Evolutionary conservation across 2,329 filamentous ascomycete genomes (phyloP).

Genomic region (Dactylonectria estremocensis): DNA sequence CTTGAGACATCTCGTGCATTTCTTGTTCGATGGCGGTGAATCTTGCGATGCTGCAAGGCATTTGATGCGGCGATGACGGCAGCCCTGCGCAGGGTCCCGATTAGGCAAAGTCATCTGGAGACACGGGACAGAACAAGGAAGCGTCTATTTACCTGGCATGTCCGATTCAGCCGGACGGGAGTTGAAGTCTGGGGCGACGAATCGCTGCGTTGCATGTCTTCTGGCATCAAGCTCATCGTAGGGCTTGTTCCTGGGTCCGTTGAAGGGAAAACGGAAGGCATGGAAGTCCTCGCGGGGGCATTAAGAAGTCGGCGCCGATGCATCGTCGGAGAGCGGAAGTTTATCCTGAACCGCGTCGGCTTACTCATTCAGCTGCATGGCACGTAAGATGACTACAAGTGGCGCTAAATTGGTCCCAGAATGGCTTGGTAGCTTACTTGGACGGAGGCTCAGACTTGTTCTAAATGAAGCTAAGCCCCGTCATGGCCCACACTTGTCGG

Average conservation of each 20-base stretch:
- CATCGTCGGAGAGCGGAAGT: not conserved
- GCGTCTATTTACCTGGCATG: not conserved
- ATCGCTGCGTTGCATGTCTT: not conserved
- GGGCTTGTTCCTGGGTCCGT: not conserved
- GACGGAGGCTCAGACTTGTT: constrained; percentile 1
- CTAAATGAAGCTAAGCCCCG: not conserved
- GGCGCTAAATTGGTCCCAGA: not conserved
- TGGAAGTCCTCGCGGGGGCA: not conserved
- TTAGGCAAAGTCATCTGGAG: not conserved
- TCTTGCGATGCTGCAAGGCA: constrained; percentile 1
- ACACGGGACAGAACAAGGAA: not conserved
- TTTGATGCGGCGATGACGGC: constrained; percentile 10
- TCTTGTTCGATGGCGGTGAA: not conserved
- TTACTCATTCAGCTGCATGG: not conserved
- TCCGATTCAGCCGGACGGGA: not conserved
- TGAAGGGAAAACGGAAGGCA: not conserved
- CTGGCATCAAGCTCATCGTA: not conserved
- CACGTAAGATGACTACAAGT: not conserved
- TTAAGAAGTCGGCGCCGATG: not conserved
- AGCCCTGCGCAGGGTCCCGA: not conserved
- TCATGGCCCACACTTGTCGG: not conserved
- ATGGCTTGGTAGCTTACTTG: not conserved
- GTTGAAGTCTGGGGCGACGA: not conserved
- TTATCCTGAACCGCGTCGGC: constrained; percentile 12
- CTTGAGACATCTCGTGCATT: constrained; percentile 27